Evolutionary conservation across 1,139 yeast genomes (phyloP), one percentile per base, ranked within the genome.

Genomic region (Protomyces macrosporus): DNA sequence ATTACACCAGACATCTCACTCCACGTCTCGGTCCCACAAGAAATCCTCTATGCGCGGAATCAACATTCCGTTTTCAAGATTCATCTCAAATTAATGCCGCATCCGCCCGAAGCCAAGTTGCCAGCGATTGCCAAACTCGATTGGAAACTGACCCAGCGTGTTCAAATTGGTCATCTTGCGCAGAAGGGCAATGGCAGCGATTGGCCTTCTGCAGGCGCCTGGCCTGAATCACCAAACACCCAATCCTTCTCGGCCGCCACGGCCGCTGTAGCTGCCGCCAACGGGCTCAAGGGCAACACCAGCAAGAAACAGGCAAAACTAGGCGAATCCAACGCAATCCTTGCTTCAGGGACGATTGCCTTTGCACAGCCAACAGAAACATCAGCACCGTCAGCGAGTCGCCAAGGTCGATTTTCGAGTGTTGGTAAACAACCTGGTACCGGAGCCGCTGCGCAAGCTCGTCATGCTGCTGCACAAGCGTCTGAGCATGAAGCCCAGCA

Each of bases 1-100:
- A 97, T 0, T 98, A 93, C 75, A 96, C 90, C 32, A 82, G 98
- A 71, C 45, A 58, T 58, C 32, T 51, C 56, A 34, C 56, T 58
- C 23, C 62, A 58, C 42, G 62, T 58, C 53, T 58, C 62, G 23
- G 56, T 58, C n/a, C 62, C 62, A 10, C 56, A 50, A 12, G 62
- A 58, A 53, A 52, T 58, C 23, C 53, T 30, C 10, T 58, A 58
- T 50, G 53, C 62, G 40, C 42, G 36, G 32, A 16, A 50, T 6
- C 52, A 45, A 16, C 62, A 58, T 35, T 58, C 62, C 4, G 56
- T 58, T 12, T 58, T 58, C 36, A 58, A 58, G 53, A 58, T 58
- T 4, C 62, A 58, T 52, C 32, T 58, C 56, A 58, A 58, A 50
- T 23, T 58, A 34, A 58, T 52, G 62, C 62, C 62, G 10, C 62